Percentiles rank a stretch among this genome's conserved stretches.
These are phyloP conservation scores for Chimonanthus salicifolius DNA, from an alignment of 164 flowering plant species.

Conservation along the genomic window DNA sequence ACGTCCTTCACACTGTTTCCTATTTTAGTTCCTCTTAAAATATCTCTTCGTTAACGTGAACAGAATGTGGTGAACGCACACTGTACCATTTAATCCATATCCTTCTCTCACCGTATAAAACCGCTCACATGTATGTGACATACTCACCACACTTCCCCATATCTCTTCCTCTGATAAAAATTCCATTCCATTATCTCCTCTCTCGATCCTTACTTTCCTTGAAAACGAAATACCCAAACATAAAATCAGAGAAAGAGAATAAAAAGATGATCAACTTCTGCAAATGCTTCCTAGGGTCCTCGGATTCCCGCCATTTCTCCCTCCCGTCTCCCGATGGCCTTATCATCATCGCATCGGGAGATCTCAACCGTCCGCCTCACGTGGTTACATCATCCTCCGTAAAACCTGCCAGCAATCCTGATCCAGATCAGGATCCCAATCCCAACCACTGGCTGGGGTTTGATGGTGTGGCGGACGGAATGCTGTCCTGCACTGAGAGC, in stretches of 20 bases:
- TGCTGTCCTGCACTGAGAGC: conserved; percentile 58
- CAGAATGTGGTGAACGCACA: too few relatives aligned
- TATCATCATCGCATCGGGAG: not conserved
- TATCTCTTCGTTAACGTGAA: too few relatives aligned
- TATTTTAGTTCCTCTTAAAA: too few relatives aligned
- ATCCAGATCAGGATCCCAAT: not conserved
- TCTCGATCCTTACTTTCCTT: too few relatives aligned
- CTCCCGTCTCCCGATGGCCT: not conserved
- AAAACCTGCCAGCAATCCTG: not conserved
- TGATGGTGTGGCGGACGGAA: conserved; percentile 21
- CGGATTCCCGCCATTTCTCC: not conserved
- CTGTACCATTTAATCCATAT: too few relatives aligned
- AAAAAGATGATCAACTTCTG: not conserved
- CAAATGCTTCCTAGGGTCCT: not conserved
- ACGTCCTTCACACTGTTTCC: too few relatives aligned
- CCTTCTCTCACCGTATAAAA: too few relatives aligned
- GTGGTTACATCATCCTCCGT: not conserved
- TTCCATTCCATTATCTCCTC: too few relatives aligned
- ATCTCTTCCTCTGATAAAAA: too few relatives aligned
- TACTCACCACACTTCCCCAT: too few relatives aligned
- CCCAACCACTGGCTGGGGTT: too few relatives aligned
- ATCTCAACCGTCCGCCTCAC: not conserved
- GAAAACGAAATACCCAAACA: not conserved
- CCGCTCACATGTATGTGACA: too few relatives aligned
- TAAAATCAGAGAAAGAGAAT: not conserved